phyloP scores from a whole-genome alignment of 129 eudicot species.

The Pittosporum tobira region DNA sequence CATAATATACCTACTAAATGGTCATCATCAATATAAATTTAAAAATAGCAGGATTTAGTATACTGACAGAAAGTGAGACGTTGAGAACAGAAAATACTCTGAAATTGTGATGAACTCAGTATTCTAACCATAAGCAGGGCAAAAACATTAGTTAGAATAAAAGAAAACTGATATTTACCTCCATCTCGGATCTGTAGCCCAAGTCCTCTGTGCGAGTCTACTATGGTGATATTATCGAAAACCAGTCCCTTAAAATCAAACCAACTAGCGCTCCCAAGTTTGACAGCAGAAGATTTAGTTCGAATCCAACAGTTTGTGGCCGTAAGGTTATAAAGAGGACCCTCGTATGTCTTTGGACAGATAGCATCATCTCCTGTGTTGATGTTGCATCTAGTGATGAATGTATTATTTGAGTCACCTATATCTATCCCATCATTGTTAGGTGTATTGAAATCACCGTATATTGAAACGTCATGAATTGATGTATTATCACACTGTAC shows the following conservation, averaged over 20 bases:
- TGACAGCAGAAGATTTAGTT: constrained; percentile 89
- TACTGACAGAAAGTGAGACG: no score
- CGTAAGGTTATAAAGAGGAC: constrained; percentile 75
- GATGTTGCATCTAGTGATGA: constrained; percentile 76
- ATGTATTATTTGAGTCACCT: constrained; percentile 84
- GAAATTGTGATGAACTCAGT: no score
- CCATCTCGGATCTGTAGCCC: constrained; percentile 93
- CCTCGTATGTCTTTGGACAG: constrained; percentile 79
- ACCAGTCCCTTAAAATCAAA: constrained; percentile 47
- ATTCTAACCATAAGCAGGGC: background rate
- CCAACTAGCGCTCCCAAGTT: constrained; percentile 90
- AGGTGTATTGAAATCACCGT: constrained; percentile 90
- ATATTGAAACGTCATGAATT: constrained; percentile 69
- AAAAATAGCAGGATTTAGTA: no score
- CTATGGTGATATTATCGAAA: constrained; percentile 70
- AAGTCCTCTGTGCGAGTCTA: constrained; percentile 87
- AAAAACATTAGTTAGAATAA: constrained; percentile 1
- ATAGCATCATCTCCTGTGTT: constrained; percentile 97
- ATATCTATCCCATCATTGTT: constrained; percentile 97
- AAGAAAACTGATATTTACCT: constrained; percentile 35
- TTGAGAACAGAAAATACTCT: no score
- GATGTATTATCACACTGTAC: constrained; percentile 66
- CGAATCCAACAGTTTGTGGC: constrained; percentile 87
- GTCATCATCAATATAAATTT: no score
- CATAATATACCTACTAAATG: no score